phyloP scores from a whole-genome alignment of 805 yeast species.

The Lipomyces chichibuensis region DNA sequence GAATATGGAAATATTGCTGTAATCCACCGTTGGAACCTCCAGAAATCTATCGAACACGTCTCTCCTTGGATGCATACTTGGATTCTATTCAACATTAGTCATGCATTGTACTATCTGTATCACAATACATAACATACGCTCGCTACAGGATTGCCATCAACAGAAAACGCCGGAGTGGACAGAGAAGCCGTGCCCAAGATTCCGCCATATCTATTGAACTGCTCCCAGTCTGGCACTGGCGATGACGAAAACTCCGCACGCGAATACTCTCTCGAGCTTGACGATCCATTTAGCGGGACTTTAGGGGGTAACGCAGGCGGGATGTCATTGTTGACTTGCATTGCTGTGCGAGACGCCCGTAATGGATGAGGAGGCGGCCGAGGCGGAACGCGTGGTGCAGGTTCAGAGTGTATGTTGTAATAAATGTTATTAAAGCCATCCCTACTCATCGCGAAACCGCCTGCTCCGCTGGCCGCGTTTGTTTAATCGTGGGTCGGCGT shows the following conservation, averaged over 20 bases:
- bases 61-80: constrained; percentile 8
- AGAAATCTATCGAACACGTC: constrained; percentile 3
- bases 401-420: background rate
- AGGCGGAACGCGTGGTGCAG: background rate
- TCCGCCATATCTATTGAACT: constrained; percentile 6
- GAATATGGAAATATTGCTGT: background rate
- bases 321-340: background rate
- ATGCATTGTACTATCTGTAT: background rate
- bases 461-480: background rate
- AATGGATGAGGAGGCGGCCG: constrained; percentile 6
- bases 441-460: background rate
- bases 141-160: no score
- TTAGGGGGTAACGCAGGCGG: constrained; percentile 16
- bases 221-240: background rate
- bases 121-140: background rate
- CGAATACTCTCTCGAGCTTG: background rate
- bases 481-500: background rate
- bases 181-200: constrained; percentile 1
- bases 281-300: constrained; percentile 3
- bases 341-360: background rate
- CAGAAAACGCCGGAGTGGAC: constrained; percentile 5
- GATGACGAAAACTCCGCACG: background rate
- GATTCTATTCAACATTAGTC: background rate
- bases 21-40: background rate
- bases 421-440: background rate